Evolutionary conservation across 495 filamentous ascomycete genomes (phyloP).

Genomic region (Astrothelium macrocarpum): DNA sequence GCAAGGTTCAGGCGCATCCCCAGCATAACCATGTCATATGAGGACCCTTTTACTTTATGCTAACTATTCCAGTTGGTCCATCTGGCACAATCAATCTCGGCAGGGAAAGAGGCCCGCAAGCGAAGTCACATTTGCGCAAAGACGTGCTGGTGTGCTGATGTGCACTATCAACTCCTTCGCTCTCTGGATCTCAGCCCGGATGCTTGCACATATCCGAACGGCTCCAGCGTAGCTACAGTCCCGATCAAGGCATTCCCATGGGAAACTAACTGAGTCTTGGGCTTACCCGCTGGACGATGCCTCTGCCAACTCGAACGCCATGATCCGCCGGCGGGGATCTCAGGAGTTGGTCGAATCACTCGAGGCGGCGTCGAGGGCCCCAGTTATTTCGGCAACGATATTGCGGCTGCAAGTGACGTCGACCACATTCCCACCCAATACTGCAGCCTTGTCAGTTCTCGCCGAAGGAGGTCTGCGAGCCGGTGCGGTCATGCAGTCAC

Average conservation of each 20-base stretch:
- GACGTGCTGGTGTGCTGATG: not conserved
- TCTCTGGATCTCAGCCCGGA: not conserved
- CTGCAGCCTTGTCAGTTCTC: not conserved
- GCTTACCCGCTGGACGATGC: not conserved
- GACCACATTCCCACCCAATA: not conserved
- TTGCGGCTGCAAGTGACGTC: slow-evolving; percentile 6
- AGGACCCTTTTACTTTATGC: not conserved
- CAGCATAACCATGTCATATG: not conserved
- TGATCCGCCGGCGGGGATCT: not conserved
- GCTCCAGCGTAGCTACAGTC: too few relatives aligned
- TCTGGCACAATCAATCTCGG: slow-evolving; percentile 4
- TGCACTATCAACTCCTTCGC: not conserved
- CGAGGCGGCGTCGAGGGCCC: not conserved
- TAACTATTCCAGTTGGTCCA: slow-evolving; percentile 1
- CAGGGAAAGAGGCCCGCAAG: not conserved
- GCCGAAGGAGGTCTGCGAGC: not conserved
- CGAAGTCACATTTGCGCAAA: not conserved
- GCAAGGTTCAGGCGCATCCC: not conserved
- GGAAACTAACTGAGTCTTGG: too few relatives aligned
- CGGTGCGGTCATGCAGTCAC: not conserved
- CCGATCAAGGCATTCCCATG: too few relatives aligned
- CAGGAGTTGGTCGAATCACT: slow-evolving; percentile 4
- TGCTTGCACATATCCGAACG: not conserved
- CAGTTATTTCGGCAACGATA: slow-evolving; percentile 5
- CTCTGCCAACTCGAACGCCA: not conserved